Evolutionary conservation across 805 yeast species (phyloP).

Genomic region (Torulaspora indica): DNA sequence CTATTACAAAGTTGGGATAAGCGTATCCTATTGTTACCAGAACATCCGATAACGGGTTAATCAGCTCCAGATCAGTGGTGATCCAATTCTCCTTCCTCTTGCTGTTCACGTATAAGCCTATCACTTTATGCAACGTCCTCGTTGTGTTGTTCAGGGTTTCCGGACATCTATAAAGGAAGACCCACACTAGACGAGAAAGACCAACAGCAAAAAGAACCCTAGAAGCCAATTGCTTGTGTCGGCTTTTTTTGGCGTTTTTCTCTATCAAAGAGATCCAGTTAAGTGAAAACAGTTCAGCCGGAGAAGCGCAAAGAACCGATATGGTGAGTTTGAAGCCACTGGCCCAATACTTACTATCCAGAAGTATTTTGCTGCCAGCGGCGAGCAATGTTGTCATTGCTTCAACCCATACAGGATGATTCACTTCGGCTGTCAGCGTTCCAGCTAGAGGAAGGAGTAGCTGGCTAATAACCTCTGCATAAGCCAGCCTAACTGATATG

Average conservation of each 20-base stretch:
- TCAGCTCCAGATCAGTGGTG: conserved; percentile 53
- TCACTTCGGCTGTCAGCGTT: conserved; percentile 84
- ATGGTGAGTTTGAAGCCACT: conserved; percentile 62
- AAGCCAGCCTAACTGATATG: conserved; percentile 64
- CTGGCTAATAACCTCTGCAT: conserved; percentile 76
- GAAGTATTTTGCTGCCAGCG: conserved; percentile 44
- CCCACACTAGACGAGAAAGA: conserved; percentile 79
- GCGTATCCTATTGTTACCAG: conserved; percentile 75
- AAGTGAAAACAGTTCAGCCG: conserved; percentile 64
- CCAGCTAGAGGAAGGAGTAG: conserved; percentile 80
- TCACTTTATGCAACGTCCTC: conserved; percentile 64
- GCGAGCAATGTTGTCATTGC: conserved; percentile 63
- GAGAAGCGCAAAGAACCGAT: conserved; percentile 74
- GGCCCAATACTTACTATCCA: conserved; percentile 53
- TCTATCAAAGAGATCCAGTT: conserved; percentile 73
- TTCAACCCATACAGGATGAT: conserved; percentile 91
- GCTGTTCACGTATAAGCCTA: conserved; percentile 50
- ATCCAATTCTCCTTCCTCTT: conserved; percentile 74
- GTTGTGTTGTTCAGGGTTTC: conserved; percentile 87
- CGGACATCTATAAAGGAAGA: conserved; percentile 75
- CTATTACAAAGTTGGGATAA: conserved; percentile 73
- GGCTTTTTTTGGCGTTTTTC: conserved; percentile 52
- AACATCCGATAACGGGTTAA: conserved; percentile 64
- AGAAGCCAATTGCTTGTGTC: conserved; percentile 51
- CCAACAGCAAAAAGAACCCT: conserved; percentile 59